These are phyloP conservation scores for Paecilomyces fulvus DNA, from an alignment of 2,329 filamentous ascomycete genomes.

Conservation along the genomic window DNA sequence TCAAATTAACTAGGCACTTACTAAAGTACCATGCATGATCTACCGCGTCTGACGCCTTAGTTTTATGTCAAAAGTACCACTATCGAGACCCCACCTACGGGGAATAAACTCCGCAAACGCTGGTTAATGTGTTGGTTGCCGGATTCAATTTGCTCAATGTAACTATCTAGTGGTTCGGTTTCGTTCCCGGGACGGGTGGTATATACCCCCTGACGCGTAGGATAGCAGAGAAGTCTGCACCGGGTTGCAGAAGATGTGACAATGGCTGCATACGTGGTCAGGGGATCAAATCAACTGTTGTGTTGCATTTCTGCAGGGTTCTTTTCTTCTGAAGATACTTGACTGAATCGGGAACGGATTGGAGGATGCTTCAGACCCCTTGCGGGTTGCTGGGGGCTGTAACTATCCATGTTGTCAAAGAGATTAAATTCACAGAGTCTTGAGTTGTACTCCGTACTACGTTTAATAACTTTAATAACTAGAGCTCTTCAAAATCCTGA, in stretches of 20 bases:
- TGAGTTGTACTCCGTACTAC: no score
- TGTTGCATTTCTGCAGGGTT: not conserved
- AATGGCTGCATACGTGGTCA: no score
- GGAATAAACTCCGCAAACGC: not conserved
- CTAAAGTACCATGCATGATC: not conserved
- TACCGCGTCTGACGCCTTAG: not conserved
- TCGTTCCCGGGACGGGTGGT: not conserved
- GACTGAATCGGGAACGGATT: not conserved
- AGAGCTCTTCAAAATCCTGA: no score
- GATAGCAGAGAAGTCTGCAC: not conserved
- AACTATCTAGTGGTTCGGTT: not conserved
- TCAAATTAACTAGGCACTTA: not conserved
- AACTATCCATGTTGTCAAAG: not conserved
- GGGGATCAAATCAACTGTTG: not conserved
- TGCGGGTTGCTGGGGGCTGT: not conserved
- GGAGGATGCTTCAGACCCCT: not conserved
- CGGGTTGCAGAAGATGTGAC: not conserved
- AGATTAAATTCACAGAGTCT: not conserved
- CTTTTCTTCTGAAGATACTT: not conserved
- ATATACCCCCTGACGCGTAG: not conserved
- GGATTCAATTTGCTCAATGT: not conserved
- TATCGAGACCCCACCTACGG: not conserved
- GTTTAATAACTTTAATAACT: no score
- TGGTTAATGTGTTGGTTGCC: not conserved
- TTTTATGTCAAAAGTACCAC: not conserved